These are phyloP conservation scores for Flueggea neowawraea DNA, from an alignment of 441 rosid species.

Conservation along the genomic window DNA sequence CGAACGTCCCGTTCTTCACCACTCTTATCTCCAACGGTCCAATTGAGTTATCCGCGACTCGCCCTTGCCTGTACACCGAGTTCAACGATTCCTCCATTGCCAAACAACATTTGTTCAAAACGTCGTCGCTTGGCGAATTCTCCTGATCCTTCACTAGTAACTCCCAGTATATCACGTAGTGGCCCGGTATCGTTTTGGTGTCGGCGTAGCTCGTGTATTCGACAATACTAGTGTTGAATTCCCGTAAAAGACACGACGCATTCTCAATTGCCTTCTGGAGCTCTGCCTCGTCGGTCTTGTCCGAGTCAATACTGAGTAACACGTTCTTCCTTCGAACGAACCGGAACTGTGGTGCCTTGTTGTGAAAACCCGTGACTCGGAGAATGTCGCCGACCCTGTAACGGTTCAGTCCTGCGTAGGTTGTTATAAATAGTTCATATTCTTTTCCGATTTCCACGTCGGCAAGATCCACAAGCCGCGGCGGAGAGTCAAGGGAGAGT, in stretches of 20 bases:
- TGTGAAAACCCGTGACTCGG: conserved; percentile 82
- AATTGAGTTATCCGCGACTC: conserved; percentile 78
- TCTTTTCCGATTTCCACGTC: conserved; percentile 82
- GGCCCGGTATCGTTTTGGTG: conserved; percentile 80
- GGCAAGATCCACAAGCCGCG: conserved; percentile 54
- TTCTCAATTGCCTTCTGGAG: conserved; percentile 70
- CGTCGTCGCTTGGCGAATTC: conserved; percentile 41
- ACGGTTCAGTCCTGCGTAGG: conserved; percentile 77
- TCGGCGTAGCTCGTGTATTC: conserved; percentile 96
- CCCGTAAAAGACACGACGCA: conserved; percentile 42
- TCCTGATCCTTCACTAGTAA: conserved; percentile 43
- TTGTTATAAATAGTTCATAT: conserved; percentile 83
- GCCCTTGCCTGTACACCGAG: conserved; percentile 82
- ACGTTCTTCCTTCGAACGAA: conserved; percentile 86
- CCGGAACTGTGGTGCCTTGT: conserved; percentile 82
- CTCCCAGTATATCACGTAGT: conserved; percentile 94
- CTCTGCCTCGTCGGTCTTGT: conserved; percentile 94
- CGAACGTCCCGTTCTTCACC: conserved; percentile 81
- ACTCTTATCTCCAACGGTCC: conserved; percentile 85
- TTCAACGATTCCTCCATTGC: conserved; percentile 86
- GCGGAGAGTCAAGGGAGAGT: conserved; percentile 31
- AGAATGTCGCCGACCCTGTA: conserved; percentile 96
- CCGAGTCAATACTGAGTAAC: conserved; percentile 78
- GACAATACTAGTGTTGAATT: conserved; percentile 65
- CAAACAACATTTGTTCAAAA: conserved; percentile 57